Conservation (phyloP, 495 filamentous ascomycete species). For the Emericellopsis terricola region DNA sequence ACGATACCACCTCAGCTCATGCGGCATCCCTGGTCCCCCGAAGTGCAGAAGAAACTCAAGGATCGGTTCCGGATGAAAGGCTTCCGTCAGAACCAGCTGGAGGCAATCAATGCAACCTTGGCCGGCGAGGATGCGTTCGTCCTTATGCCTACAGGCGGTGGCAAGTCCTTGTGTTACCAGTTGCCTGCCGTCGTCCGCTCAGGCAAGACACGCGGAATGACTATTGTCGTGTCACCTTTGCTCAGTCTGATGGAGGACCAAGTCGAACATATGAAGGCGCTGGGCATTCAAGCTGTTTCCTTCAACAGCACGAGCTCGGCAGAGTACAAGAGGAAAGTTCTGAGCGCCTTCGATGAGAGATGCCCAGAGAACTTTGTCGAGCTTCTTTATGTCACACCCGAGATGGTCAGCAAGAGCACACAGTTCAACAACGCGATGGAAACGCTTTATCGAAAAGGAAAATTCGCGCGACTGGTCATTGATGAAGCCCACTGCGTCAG, state of each 20-base stretch:
- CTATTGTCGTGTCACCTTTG: conserved; percentile 85
- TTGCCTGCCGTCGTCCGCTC: conserved; percentile 70
- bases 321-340: conserved; percentile 38
- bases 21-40: conserved; percentile 59
- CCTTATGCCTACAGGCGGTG: conserved; percentile 93
- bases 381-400: conserved; percentile 85
- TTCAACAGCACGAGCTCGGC: conserved; percentile 55
- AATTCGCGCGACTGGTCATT: conserved; percentile 80
- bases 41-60: conserved; percentile 60
- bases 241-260: conserved; percentile 96
- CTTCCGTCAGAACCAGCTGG: conserved; percentile 81
- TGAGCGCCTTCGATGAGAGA: conserved; percentile 35
- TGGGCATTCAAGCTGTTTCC: conserved; percentile 59
- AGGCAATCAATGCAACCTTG: conserved; percentile 88
- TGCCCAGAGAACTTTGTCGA: conserved; percentile 54
- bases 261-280: conserved; percentile 54
- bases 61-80: conserved; percentile 67
- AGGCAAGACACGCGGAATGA: conserved; percentile 70
- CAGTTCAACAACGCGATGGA: conserved; percentile 40
- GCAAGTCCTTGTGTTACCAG: conserved; percentile 94
- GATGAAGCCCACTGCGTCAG: conserved; percentile 98
- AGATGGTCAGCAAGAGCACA: conserved; percentile 77
- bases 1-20: conserved; percentile 20
- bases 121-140: conserved; percentile 79
- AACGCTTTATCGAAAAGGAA: conserved; percentile 40